Evolutionary conservation across 257 asterid genomes (phyloP).

Genomic region (Przewalskia tangutica): DNA sequence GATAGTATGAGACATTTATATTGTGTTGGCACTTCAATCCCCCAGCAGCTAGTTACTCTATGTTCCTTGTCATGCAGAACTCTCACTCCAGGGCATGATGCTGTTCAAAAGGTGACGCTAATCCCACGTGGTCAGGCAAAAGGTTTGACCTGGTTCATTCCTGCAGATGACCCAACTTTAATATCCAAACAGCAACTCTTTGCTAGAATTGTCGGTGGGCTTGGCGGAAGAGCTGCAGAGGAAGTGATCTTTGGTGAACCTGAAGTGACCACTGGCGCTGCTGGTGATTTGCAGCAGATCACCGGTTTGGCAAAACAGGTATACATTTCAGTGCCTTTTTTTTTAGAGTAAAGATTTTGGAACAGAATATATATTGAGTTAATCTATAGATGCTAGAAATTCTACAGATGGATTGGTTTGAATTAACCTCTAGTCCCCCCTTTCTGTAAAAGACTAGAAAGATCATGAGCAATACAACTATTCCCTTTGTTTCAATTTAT

Average conservation of each 20-base stretch:
- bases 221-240: conserved; percentile 99
- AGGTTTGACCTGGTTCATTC: conserved; percentile 98
- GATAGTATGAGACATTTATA: neutral
- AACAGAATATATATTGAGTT: neutral
- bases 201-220: conserved; percentile 97
- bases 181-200: conserved; percentile 92
- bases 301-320: conserved; percentile 96
- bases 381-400: neutral
- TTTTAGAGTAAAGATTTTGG: neutral
- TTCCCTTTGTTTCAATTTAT: neutral
- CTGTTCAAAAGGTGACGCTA: conserved; percentile 92
- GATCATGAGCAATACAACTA: neutral
- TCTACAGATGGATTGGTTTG: neutral
- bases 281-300: conserved; percentile 93
- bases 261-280: conserved; percentile 97
- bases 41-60: neutral
- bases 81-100: conserved; percentile 91
- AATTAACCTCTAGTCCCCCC: neutral
- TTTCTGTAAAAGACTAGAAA: neutral
- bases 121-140: conserved; percentile 98
- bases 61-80: conserved; percentile 47
- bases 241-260: conserved; percentile 94
- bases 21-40: neutral
- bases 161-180: conserved; percentile 94
- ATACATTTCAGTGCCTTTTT: neutral